Base-by-base conservation (phyloP, 1,139 yeast species). In the Sugiyamaella xylanicola region DNA sequence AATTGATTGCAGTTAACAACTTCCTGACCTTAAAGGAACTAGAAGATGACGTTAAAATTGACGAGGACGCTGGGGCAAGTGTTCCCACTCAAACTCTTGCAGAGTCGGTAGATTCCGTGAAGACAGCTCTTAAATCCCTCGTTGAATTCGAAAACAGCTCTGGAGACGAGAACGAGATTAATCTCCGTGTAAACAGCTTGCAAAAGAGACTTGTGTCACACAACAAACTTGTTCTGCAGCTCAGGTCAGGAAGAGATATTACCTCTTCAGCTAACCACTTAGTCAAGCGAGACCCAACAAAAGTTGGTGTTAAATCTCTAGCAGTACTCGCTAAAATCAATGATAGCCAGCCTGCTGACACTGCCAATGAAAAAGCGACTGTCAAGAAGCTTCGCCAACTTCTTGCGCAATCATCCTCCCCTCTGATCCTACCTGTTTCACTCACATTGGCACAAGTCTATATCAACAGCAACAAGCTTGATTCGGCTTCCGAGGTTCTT, bases 361-460 rank as follows among this genome's bases (percentile, higher is more conserved):
- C 15, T 32, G 15, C 5, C 11, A 16, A 35, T 41, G 16, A 16
- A 7, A 40, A 32, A 19, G 17, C 43, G 5, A 48, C 27, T 11
- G 22, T 41, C 9, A 46, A 43, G n/a, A 52, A 40, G 25, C 52
- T 48, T 40, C 46, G 48, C 20, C 20, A 35, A 16, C 39, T 48
- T n/a, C 32, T 49, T 13, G 39, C 50, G 13, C 50, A 44, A 39
- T 7, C 42, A 2, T 32, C 49, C 3, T 11, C 46, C n/a, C 48
- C 54, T 4, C 40, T 36, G 4, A 16, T 45, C 3, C 19, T 46
- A 19, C 51, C 58, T 55, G 53, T 48, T 16, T 67, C 65, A 7
- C 58, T 71, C 25, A 64, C 69, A 2, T 72, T 85, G 39, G 77
- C 81, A 9, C 83, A 79, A 61, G 59, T 80, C 11, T 77, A 78